These are phyloP conservation scores for Glycine tomentella DNA, from an alignment of 306 rosid species.

Conservation along the genomic window DNA sequence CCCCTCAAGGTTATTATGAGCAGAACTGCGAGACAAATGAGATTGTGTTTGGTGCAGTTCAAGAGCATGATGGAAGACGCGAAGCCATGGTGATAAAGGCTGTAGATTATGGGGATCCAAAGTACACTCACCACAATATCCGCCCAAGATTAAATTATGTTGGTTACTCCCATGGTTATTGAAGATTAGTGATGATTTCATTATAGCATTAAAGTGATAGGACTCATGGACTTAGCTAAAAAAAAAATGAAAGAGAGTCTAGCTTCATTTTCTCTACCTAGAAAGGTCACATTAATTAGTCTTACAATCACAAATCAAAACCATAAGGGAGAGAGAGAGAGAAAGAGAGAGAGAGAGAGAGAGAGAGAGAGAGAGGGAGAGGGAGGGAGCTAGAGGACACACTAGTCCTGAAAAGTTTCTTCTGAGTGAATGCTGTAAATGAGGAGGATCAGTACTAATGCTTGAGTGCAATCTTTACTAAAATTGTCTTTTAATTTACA, in stretches of 20 bases:
- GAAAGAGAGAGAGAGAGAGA: not conserved
- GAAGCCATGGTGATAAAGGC: slow-evolving; percentile 95
- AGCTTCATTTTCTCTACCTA: slow-evolving; percentile 8
- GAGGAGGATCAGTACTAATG: slow-evolving; percentile 12
- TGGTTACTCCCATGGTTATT: slow-evolving; percentile 70
- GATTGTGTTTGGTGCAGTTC: slow-evolving; percentile 96
- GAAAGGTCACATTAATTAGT: not conserved
- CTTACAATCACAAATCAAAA: slow-evolving; percentile 1
- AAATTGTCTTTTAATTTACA: slow-evolving; percentile 15
- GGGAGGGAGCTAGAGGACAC: not conserved
- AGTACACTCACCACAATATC: slow-evolving; percentile 69
- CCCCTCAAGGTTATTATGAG: slow-evolving; percentile 74
- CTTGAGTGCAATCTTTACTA: slow-evolving; percentile 31
- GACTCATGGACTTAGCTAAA: not conserved
- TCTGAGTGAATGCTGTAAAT: slow-evolving; percentile 22
- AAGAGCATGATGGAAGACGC: slow-evolving; percentile 84
- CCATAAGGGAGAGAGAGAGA: not conserved
- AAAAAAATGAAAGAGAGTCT: not conserved
- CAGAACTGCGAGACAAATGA: slow-evolving; percentile 82
- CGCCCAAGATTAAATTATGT: slow-evolving; percentile 73
- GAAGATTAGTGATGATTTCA: slow-evolving; percentile 45
- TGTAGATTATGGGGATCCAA: slow-evolving; percentile 83
- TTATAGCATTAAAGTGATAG: slow-evolving; percentile 23
- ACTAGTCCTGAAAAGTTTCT: slow-evolving; percentile 12
- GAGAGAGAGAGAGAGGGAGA: not conserved